Evolutionary conservation across 139 green algal genomes (phyloP).

Genomic region (Closterium sp.): DNA sequence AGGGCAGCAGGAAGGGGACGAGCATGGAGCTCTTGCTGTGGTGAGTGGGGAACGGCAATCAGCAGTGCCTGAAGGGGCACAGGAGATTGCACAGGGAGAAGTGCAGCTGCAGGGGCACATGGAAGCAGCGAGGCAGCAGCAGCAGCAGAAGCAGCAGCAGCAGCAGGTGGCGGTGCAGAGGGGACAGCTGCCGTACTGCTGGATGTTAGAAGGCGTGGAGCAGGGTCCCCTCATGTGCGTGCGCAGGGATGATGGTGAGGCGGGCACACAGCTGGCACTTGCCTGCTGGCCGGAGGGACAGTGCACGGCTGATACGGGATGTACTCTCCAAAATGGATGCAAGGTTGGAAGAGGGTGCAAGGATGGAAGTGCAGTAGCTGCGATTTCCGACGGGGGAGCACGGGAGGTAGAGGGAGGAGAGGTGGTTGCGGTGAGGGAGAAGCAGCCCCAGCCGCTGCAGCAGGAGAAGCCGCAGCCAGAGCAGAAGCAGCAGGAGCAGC

Average conservation of each 20-base stretch:
- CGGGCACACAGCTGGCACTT: not conserved
- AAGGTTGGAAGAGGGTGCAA: too few relatives aligned
- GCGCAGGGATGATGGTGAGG: not conserved
- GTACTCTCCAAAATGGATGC: too few relatives aligned
- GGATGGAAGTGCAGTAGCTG: too few relatives aligned
- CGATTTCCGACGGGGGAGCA: not conserved
- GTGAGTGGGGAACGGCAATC: not conserved
- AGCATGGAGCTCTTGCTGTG: not conserved
- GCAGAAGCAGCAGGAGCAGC: not conserved
- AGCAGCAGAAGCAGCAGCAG: not conserved
- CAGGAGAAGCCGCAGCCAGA: too few relatives aligned
- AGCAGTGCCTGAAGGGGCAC: not conserved
- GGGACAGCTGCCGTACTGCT: not conserved
- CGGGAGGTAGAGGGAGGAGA: not conserved
- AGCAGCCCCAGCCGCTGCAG: too few relatives aligned
- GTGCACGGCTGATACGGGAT: too few relatives aligned
- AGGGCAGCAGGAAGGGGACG: not conserved
- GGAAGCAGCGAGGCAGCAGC: not conserved
- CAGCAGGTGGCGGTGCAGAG: not conserved
- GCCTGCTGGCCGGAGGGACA: too few relatives aligned
- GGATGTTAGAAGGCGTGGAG: not conserved
- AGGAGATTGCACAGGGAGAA: not conserved
- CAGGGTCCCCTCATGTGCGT: not conserved
- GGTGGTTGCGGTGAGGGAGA: too few relatives aligned
- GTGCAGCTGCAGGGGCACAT: not conserved